Percentiles rank a stretch among this genome's conserved stretches.
Evolutionary conservation across 805 yeast genomes (phyloP).

Genomic region (Kockiozyma suomiensis): DNA sequence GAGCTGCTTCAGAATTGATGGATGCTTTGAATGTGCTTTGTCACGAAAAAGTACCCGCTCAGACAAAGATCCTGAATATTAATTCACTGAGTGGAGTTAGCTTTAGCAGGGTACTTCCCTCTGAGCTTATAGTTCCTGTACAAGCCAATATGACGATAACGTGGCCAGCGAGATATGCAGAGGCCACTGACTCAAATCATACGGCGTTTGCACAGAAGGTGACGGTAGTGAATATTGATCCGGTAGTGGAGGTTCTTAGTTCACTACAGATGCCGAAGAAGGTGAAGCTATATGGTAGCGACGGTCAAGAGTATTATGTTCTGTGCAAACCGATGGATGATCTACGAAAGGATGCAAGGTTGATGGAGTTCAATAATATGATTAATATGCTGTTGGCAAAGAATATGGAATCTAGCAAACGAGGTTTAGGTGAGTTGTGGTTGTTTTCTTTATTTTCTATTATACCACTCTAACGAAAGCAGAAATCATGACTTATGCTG

Average conservation of each 20-base stretch:
- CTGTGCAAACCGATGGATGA: slow-evolving; percentile 89
- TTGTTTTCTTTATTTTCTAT: too few species aligned
- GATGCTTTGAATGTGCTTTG: slow-evolving; percentile 11
- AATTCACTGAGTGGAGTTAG: neutral
- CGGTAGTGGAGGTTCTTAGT: slow-evolving; percentile 66
- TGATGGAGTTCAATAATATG: slow-evolving; percentile 87
- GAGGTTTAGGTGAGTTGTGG: slow-evolving; percentile 52
- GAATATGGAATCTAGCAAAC: slow-evolving; percentile 70
- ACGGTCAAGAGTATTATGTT: slow-evolving; percentile 71
- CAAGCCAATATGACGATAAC: slow-evolving; percentile 61
- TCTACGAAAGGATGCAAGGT: slow-evolving; percentile 90
- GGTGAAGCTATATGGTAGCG: slow-evolving; percentile 72
- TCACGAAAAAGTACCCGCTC: neutral
- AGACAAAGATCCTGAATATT: slow-evolving; percentile 3
- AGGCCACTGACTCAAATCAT: slow-evolving; percentile 51
- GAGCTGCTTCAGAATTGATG: slow-evolving; percentile 10
- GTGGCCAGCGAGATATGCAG: slow-evolving; percentile 56
- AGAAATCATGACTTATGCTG: slow-evolving; percentile 78
- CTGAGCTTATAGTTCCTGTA: slow-evolving; percentile 17
- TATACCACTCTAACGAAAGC: neutral
- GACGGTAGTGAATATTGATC: slow-evolving; percentile 38
- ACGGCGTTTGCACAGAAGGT: slow-evolving; percentile 43
- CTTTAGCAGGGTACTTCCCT: slow-evolving; percentile 4
- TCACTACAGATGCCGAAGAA: slow-evolving; percentile 89
- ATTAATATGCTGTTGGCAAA: slow-evolving; percentile 71